Conservation (phyloP, 2,329 filamentous ascomycete genomes). For the Chrysosporium keratinophilum region DNA sequence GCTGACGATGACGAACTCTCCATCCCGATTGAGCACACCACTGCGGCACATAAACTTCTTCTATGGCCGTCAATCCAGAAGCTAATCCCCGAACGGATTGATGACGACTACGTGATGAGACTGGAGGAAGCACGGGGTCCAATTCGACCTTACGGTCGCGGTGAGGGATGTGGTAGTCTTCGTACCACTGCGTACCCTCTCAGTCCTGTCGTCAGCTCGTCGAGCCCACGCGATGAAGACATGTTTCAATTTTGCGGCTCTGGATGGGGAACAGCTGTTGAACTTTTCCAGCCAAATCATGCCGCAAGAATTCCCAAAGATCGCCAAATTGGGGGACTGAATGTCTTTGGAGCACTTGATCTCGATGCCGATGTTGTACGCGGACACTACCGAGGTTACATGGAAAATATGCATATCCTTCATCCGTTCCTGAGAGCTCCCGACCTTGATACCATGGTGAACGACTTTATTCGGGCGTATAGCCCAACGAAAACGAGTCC, state of each 20-base stretch:
- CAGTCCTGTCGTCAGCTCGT: slow-evolving; percentile 14
- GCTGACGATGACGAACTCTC: slow-evolving; percentile 48
- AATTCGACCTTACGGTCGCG: slow-evolving; percentile 65
- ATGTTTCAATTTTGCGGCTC: slow-evolving; percentile 30
- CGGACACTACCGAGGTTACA: slow-evolving; percentile 45
- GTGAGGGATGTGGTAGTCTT: slow-evolving; percentile 56
- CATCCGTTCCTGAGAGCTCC: slow-evolving; percentile 53
- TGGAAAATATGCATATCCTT: slow-evolving; percentile 51
- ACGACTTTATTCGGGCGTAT: slow-evolving; percentile 42
- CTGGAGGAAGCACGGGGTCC: slow-evolving; percentile 64
- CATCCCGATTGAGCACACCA: slow-evolving; percentile 78
- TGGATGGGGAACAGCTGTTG: slow-evolving; percentile 44
- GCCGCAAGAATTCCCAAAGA: slow-evolving; percentile 22
- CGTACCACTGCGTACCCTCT: slow-evolving; percentile 21
- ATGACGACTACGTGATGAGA: slow-evolving; percentile 63
- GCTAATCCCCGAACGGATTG: slow-evolving; percentile 51
- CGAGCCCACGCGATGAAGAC: slow-evolving; percentile 22
- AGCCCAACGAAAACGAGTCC: slow-evolving; percentile 23
- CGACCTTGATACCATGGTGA: slow-evolving; percentile 44
- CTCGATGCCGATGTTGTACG: slow-evolving; percentile 44
- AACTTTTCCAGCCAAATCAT: slow-evolving; percentile 23
- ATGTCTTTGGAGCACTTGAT: slow-evolving; percentile 42
- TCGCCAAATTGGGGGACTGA: slow-evolving; percentile 40
- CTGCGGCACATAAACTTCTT: slow-evolving; percentile 73
- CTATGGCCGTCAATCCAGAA: slow-evolving; percentile 58